phyloP scores from a whole-genome alignment of 352 stramenopile genomes.

The Phytophthora fragariaefolia region DNA sequence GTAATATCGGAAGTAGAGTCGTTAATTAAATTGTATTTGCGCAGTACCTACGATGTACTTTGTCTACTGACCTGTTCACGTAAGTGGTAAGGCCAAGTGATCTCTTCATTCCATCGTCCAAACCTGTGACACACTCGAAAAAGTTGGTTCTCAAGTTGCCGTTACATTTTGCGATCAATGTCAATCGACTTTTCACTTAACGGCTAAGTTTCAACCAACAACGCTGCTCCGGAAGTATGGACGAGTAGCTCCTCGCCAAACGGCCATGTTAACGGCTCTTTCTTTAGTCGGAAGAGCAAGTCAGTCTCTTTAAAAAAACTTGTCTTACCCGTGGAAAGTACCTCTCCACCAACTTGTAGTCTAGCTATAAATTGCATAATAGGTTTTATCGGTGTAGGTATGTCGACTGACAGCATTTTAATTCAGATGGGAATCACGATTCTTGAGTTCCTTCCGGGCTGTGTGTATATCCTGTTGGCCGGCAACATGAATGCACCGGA shows the following conservation, averaged over 20 bases:
- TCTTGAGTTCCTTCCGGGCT: conserved; percentile 45
- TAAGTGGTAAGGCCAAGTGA: conserved; percentile 15
- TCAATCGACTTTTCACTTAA: neutral
- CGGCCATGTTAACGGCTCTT: conserved; percentile 7
- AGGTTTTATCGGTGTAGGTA: too few species aligned
- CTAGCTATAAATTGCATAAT: too few species aligned
- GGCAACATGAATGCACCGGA: conserved; percentile 61
- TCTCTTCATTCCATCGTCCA: conserved; percentile 1
- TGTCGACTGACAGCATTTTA: too few species aligned
- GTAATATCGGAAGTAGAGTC: too few species aligned
- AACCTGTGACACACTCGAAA: conserved; percentile 3
- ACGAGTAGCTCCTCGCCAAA: conserved; percentile 14
- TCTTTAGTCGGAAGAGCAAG: conserved; percentile 14
- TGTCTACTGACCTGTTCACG: conserved; percentile 5
- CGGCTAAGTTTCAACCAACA: too few species aligned
- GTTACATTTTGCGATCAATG: neutral
- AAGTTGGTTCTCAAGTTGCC: neutral
- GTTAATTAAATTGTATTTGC: too few species aligned
- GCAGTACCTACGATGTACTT: neutral
- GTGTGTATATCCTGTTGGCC: conserved; percentile 56
- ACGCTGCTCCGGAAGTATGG: too few species aligned
- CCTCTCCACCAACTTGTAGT: too few species aligned
- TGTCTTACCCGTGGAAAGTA: conserved; percentile 19
- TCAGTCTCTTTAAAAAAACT: conserved; percentile 14
- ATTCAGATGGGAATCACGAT: conserved; percentile 21